Base-by-base conservation (phyloP, 305 asterid genomes). In the Ajuga reptans region DNA sequence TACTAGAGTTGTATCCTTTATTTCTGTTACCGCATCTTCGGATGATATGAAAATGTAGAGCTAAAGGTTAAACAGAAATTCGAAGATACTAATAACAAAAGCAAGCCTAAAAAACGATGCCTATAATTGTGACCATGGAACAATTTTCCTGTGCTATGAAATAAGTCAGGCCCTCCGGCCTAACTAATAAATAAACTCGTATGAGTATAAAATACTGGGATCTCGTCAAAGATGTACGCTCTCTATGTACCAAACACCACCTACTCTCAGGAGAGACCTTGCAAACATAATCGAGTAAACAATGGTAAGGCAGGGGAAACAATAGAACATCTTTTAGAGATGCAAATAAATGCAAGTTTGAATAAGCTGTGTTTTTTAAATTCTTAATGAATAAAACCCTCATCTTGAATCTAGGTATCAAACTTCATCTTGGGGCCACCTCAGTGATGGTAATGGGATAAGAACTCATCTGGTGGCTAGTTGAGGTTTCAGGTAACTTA, bases 381-480 rank as follows among this genome's bases (percentile, higher is more conserved):
- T 1, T 52, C 56, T 16, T 34, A 39, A 41, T 10, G 65, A 15
- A 47, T 29, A 53, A 77, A 6, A 68, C 34, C 39, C 49, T 27
- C 14, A 41, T 39, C 29, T 34, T 10, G 47, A 58, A 43, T 18
- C n/a, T 18, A 65, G 68, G 42, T 11, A 37, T 53, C 29, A 34
- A 27, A 47, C 64, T 71, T 82, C 72, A 45, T 69, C 79, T 61
- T 5, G 96, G 87, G 24, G 56, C 78, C 59, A 91, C 75, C 81
- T 86, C 81, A 47, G 96, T 87, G 73, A 86, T 85, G 9, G 84
- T 72, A 71, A 16, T 9, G 57, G 91, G 77, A 42, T 54, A 81
- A 56, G 86, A 83, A 80, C 83, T 87, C 82, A 80, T 76, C 57
- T 77, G 89, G 43, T 71, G 60, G 78, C 88, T 85, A 14, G 88